These are phyloP conservation scores for Periconia digitata DNA, from an alignment of 2,329 filamentous ascomycete species.

Conservation along the genomic window DNA sequence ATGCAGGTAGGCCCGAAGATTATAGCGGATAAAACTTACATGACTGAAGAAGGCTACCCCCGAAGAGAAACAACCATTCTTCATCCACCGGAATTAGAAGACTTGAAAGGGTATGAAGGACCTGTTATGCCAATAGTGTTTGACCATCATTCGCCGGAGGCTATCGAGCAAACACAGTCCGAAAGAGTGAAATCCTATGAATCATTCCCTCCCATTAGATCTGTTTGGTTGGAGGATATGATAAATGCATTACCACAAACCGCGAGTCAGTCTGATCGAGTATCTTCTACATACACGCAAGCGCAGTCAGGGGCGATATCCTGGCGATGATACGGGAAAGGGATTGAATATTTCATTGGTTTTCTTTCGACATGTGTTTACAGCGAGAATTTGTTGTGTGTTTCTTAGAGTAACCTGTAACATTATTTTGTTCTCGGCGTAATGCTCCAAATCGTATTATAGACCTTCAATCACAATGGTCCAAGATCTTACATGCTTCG, in stretches of 20 bases:
- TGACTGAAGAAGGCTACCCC: slow-evolving; percentile 44
- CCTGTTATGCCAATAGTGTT: slow-evolving; percentile 34
- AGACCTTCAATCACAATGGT: too few relatives aligned
- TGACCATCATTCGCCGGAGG: slow-evolving; percentile 12
- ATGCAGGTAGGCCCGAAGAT: slow-evolving; percentile 33
- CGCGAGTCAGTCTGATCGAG: background rate
- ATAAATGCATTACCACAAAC: background rate
- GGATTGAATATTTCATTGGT: too few relatives aligned
- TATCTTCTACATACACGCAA: background rate
- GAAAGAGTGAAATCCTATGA: background rate
- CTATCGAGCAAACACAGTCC: background rate
- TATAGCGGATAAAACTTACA: slow-evolving; percentile 44
- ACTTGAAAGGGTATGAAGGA: slow-evolving; percentile 29
- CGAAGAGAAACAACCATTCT: slow-evolving; percentile 50
- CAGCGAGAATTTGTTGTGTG: too few relatives aligned
- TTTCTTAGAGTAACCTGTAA: too few relatives aligned
- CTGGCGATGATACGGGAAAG: too few relatives aligned
- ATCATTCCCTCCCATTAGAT: background rate
- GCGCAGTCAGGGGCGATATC: background rate
- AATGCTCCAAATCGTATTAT: too few relatives aligned
- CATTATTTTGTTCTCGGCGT: too few relatives aligned
- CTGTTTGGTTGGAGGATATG: slow-evolving; percentile 1
- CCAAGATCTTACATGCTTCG: too few relatives aligned
- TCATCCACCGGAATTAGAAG: slow-evolving; percentile 48
- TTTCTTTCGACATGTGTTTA: too few relatives aligned